Evolutionary conservation across 176 grass and related monocot genomes (phyloP).

Genomic region (Carex parvula): DNA sequence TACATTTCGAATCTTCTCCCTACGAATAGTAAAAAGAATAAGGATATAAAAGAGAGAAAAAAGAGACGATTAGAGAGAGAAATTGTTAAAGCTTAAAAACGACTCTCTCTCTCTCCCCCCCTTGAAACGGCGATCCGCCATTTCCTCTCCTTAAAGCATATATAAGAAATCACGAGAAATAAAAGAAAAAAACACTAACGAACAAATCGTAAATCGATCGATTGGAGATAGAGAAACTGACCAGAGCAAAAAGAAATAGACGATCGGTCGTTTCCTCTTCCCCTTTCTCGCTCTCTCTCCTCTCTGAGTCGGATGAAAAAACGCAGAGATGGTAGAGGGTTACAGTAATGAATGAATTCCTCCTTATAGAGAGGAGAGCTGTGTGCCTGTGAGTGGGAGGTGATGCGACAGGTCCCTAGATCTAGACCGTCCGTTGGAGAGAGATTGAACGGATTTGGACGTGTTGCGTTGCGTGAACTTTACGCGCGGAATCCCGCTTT

Average conservation of each 20-base stretch:
- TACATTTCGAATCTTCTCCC: neutral
- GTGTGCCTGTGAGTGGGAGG: neutral
- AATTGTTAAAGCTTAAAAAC: neutral
- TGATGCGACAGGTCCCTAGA: neutral
- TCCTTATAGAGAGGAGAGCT: slow-evolving; percentile 15
- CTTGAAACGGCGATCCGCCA: neutral
- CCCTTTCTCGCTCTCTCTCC: neutral
- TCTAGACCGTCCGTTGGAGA: neutral
- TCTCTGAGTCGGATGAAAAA: neutral
- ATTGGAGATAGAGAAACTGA: slow-evolving; percentile 20
- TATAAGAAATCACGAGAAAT: neutral
- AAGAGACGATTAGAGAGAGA: neutral
- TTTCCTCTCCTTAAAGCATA: neutral
- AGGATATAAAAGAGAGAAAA: neutral
- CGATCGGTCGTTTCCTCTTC: neutral
- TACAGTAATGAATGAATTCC: neutral
- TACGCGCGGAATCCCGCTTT: slow-evolving; percentile 26
- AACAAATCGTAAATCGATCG: neutral
- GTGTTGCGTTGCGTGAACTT: slow-evolving; percentile 22
- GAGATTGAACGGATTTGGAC: slow-evolving; percentile 2
- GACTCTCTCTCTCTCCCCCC: neutral
- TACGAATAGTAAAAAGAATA: neutral
- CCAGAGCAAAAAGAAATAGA: neutral
- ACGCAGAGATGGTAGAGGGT: neutral
- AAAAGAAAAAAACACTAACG: neutral